A percentile compares a stretch with the other conserved stretches of the same genome.
phyloP scores from a whole-genome alignment of 2,329 filamentous ascomycete species.

The Dothistroma septosporum region DNA sequence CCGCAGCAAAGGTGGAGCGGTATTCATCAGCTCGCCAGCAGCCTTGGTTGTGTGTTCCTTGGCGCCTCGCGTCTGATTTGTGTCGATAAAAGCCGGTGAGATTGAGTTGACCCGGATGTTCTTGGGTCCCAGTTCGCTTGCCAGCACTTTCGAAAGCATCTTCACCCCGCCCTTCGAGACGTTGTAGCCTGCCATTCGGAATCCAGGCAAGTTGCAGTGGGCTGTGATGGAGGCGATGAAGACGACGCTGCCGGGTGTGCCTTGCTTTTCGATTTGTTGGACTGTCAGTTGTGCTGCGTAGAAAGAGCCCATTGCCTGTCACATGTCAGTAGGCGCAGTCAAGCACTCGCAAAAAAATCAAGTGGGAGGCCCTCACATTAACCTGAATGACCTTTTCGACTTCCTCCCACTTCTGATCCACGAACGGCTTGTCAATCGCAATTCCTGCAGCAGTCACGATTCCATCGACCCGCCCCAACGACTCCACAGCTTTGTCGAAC shows the following conservation, averaged over 20 bases:
- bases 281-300: slow-evolving; percentile 34
- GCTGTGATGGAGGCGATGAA: slow-evolving; percentile 37
- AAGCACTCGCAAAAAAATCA: background rate
- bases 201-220: slow-evolving; percentile 32
- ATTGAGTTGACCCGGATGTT: slow-evolving; percentile 29
- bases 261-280: slow-evolving; percentile 33
- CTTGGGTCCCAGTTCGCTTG: slow-evolving; percentile 35
- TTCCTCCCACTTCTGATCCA: slow-evolving; percentile 30
- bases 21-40: slow-evolving; percentile 23
- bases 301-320: slow-evolving; percentile 34
- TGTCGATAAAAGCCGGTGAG: slow-evolving; percentile 28
- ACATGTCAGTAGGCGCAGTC: background rate
- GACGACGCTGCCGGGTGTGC: slow-evolving; percentile 36
- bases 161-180: slow-evolving; percentile 31
- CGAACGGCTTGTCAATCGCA: slow-evolving; percentile 30
- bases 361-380: slow-evolving; percentile 26
- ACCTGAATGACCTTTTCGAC: slow-evolving; percentile 35
- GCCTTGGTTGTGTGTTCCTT: slow-evolving; percentile 22
- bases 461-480: slow-evolving; percentile 26
- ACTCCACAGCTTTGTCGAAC: slow-evolving; percentile 24
- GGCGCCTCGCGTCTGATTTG: slow-evolving; percentile 24
- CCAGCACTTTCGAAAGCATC: slow-evolving; percentile 29
- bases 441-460: slow-evolving; percentile 32
- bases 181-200: slow-evolving; percentile 34
- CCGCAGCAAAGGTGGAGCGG: slow-evolving; percentile 21